Base-by-base conservation (phyloP, 495 filamentous ascomycete species). In the Pseudoneurospora amorphoporcata region DNA sequence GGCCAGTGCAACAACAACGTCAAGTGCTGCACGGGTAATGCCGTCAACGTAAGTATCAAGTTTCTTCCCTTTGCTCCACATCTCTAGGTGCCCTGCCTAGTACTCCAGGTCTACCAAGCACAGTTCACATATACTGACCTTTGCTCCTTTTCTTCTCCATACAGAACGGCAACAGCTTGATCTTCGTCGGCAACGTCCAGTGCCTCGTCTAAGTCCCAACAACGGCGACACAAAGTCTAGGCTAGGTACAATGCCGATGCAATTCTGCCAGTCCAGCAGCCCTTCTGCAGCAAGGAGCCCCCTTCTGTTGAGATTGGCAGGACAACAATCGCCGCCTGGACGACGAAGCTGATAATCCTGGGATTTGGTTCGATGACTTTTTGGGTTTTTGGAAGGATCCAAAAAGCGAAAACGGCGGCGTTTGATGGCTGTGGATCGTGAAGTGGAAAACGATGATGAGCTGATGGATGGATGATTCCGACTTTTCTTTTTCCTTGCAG, bases 1-100 rank as follows among this genome's bases (percentile, higher is more conserved):
- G 45, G 65, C 37, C 39, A 23, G 14, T 76, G 75, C 73, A 2
- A 1, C 9, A 61, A 35, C 61, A 23, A 4, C 17, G n/a, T 70
- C 32, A 72, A 45, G 70, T 75, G 74, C 74, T 75, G 74, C 74
- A 38, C 9, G 4, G 45, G 47, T 45, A 19, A 58, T 29, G 70
- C 19, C 23, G 19, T n/a, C 10, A 29, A n/a, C 3, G 74, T 75
- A 8, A 71, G 72, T 65, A 8, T n/a, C n/a, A n/a, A n/a, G n/a
- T 70, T 45, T 38, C 47, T 29, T 37, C 42, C 17, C 42, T 16
- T 17, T 3, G 17, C 16, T 43, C n/a, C 43, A 47, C 17, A 19
- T 1, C n/a, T 32, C 53, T 16, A 6, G 23, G 23, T 23, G 23
- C 38, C 1, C 3, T 39, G 8, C 10, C 47, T 14, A 32, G 23